Evolutionary conservation across 2,329 filamentous ascomycete species (phyloP), one percentile per base, ranked within the genome.

Genomic region (Calonectria montana): DNA sequence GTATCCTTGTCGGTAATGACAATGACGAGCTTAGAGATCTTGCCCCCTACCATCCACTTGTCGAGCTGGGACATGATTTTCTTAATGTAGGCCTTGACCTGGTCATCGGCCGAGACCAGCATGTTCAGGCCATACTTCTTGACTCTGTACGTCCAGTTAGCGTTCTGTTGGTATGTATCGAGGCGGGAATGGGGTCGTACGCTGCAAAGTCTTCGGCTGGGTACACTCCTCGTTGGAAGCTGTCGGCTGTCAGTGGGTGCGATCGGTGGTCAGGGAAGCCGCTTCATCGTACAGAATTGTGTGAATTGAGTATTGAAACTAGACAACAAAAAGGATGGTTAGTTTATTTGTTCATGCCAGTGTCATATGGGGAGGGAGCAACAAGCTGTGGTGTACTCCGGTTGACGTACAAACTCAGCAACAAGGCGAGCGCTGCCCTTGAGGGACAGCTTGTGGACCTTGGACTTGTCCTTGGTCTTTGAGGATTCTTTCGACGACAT

Each of bases 91-190:
- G 96, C 95, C 85, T 98, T 97, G 82, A 99, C 97, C 86, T 99
- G 96, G 87, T 98, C 97, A 83, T 99, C 97, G 75, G 95, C 91
- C 37, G 96, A 97, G 64, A 98, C 96, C 79, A 98, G 94, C 95
- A 98, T 98, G 80, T 98, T 98, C 80, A 99, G 91, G 79, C 97
- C 97, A 93, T 99, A 99, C 87, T 99, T 99, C 87, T 99, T 99
- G 81, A 99, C 96, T 47, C 82, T 85, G 69, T 31, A 12, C 0
- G 8, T 39, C 8, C 25, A 16, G 53, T 75, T 4, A 73, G 74
- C 31, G 39, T 73, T 27, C 21, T 15, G 29, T 21, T n/a, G 66
- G 12, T 41, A 53, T 2, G 18, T 10, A 6, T n/a, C 18, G 7
- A 15, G 12, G 18, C 1, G 15, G 23, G 16, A 41, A 41, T 53